A percentile compares a stretch with the other conserved stretches of the same genome.
Conservation (phyloP, 2,329 filamentous ascomycete species). For the Colletotrichum siamense region DNA sequence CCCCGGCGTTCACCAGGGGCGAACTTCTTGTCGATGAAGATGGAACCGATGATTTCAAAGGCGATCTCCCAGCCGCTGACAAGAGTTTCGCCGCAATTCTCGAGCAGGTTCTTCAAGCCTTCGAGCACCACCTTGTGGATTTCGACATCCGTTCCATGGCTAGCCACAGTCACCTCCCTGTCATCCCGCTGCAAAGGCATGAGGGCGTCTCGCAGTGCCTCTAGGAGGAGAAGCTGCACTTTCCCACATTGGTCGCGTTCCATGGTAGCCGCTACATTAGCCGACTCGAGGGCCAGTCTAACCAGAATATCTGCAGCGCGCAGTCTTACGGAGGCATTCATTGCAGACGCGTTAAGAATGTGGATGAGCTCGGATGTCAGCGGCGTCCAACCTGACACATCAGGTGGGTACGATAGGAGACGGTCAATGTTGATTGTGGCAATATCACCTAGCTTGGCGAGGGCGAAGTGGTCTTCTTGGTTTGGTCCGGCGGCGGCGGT, state of each 20-base stretch:
- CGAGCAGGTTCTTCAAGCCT: slow-evolving; percentile 80
- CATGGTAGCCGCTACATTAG: slow-evolving; percentile 59
- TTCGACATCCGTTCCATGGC: slow-evolving; percentile 72
- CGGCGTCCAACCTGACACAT: slow-evolving; percentile 77
- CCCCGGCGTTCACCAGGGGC: slow-evolving; percentile 37
- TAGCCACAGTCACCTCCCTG: slow-evolving; percentile 59
- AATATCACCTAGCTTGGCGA: slow-evolving; percentile 77
- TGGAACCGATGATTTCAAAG: slow-evolving; percentile 84
- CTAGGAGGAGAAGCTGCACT: slow-evolving; percentile 76
- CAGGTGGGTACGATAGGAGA: slow-evolving; percentile 69
- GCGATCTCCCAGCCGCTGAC: slow-evolving; percentile 84
- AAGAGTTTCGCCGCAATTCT: slow-evolving; percentile 86
- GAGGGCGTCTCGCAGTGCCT: slow-evolving; percentile 68
- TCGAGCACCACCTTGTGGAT: slow-evolving; percentile 84
- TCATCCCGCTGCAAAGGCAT: slow-evolving; percentile 60
- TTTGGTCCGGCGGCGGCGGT: slow-evolving; percentile 53
- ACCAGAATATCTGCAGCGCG: slow-evolving; percentile 71
- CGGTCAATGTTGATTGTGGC: slow-evolving; percentile 78
- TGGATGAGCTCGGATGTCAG: slow-evolving; percentile 62
- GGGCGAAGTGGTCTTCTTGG: slow-evolving; percentile 69
- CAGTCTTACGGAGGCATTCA: slow-evolving; percentile 58
- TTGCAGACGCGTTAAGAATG: slow-evolving; percentile 52
- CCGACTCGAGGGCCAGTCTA: slow-evolving; percentile 61
- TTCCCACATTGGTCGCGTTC: slow-evolving; percentile 56
- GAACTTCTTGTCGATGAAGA: slow-evolving; percentile 63